Evolutionary conservation across 768 basidiomycete genomes (phyloP).

Genomic region (Gloeopeniophorella convolvens): DNA sequence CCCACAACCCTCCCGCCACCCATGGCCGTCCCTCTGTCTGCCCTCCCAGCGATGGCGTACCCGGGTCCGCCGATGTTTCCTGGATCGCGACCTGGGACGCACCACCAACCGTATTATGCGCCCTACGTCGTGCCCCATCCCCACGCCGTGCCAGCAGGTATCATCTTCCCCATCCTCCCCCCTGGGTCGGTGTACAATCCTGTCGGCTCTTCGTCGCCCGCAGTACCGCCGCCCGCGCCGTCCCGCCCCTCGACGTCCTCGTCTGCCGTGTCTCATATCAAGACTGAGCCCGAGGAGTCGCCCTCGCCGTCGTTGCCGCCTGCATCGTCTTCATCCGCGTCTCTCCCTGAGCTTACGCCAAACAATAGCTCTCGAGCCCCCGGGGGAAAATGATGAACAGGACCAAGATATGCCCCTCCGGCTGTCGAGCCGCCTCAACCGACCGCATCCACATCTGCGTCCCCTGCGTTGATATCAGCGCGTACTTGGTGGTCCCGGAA

Average conservation of each 20-base stretch:
- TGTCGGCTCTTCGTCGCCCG: slow-evolving; percentile 12
- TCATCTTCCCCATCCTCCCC: slow-evolving; percentile 71
- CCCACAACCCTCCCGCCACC: slow-evolving; percentile 2
- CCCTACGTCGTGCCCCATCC: slow-evolving; percentile 28
- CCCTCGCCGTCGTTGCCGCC: slow-evolving; percentile 17
- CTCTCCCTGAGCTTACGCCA: slow-evolving; percentile 21
- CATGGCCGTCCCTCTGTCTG: slow-evolving; percentile 18
- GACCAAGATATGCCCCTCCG: background rate
- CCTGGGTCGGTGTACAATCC: slow-evolving; percentile 39
- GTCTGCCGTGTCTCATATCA: slow-evolving; percentile 5
- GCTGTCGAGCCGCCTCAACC: background rate
- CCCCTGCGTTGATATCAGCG: slow-evolving; percentile 17
- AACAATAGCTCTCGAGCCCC: slow-evolving; percentile 25
- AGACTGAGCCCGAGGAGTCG: slow-evolving; percentile 14
- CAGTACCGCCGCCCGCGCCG: slow-evolving; percentile 5
- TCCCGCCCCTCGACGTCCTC: slow-evolving; percentile 15
- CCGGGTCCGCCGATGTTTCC: slow-evolving; percentile 28
- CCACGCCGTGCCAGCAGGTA: slow-evolving; percentile 49
- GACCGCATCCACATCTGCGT: slow-evolving; percentile 5
- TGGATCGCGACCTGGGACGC: slow-evolving; percentile 35
- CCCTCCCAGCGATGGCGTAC: slow-evolving; percentile 23
- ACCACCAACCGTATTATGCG: slow-evolving; percentile 67
- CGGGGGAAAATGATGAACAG: slow-evolving; percentile 15
- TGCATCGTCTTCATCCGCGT: slow-evolving; percentile 17
- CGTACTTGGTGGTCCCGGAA: slow-evolving; percentile 19